phyloP scores from a whole-genome alignment of 2,329 filamentous ascomycete genomes.

The Dryadomyces sulphureus region DNA sequence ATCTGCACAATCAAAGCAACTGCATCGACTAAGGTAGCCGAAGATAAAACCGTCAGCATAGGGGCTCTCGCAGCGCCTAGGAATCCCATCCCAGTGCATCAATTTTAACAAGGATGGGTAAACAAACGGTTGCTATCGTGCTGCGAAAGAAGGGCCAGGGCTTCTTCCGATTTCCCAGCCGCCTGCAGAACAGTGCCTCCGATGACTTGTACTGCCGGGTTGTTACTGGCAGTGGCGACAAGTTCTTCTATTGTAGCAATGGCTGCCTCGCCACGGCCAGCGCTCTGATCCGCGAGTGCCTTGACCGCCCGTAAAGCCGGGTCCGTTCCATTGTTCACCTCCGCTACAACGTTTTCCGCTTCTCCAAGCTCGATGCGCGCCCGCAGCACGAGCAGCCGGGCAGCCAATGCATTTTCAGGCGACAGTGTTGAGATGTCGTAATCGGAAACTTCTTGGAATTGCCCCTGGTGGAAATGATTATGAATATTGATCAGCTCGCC shows the following conservation, averaged over 20 bases:
- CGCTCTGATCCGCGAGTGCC: conserved; percentile 53
- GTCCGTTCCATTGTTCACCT: conserved; percentile 45
- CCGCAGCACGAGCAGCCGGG: conserved; percentile 65
- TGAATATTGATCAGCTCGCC: conserved; percentile 59
- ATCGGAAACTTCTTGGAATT: conserved; percentile 75
- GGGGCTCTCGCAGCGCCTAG: background rate
- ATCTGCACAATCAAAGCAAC: conserved; percentile 87
- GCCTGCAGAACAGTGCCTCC: conserved; percentile 71
- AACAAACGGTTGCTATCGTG: conserved; percentile 67
- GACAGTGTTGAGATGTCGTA: conserved; percentile 74
- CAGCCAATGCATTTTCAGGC: conserved; percentile 59
- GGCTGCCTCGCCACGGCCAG: conserved; percentile 48
- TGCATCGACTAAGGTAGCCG: conserved; percentile 40
- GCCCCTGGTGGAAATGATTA: conserved; percentile 61
- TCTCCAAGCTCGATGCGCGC: conserved; percentile 73
- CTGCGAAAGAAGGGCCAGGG: conserved; percentile 60
- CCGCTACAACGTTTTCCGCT: conserved; percentile 54
- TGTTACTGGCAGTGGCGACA: conserved; percentile 51
- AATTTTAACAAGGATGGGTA: background rate
- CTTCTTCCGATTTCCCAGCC: conserved; percentile 71
- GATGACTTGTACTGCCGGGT: conserved; percentile 66
- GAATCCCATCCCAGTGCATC: too few relatives aligned
- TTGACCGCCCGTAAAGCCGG: conserved; percentile 65
- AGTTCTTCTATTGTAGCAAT: conserved; percentile 51
- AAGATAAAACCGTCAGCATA: background rate